Base-by-base conservation (phyloP, 2,329 filamentous ascomycete genomes). In the Epichloe scottii region DNA sequence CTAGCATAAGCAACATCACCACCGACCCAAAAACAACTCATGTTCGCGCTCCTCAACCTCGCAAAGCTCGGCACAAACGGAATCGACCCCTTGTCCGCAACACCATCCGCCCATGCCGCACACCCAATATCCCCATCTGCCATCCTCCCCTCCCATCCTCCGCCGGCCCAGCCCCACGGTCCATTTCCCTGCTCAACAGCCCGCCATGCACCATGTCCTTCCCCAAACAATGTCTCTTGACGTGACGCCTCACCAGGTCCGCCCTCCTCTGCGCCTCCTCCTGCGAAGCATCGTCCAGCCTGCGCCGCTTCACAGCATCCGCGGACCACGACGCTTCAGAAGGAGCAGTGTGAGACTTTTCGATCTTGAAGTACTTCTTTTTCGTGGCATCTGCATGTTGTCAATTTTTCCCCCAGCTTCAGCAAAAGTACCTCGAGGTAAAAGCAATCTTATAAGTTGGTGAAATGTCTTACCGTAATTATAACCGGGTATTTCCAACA, bases 311-410 rank as follows among this genome's bases (percentile, higher is more conserved):
- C 51, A 84, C 76, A 6, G 73, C 72, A 44, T 77, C 70, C n/a
- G 71, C 66, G 8, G 81, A 79, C 68, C 81, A 85, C 15, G 71
- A 65, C 0, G 75, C 70, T 7, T 63, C 65, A 2, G 68, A 55
- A 0, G 79, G 73, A 0, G 78, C 78, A 15, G 71, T 72, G 50
- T 76, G 71, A 39, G 77, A 71, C 44, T 72, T 75, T 60, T 84
- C 78, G 47, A 87, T 76, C 58, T 79, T 82, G 65, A 86, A 87
- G 60, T 86, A 87, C 56, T 79, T 83, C 38, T 74, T 75, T 63
- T 79, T 85, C 42, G 73, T 72, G 14, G 64, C 48, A 54, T 82
- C 79, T 81, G 49, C 7, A 34, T 14, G 1, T 6, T 17, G 1
- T 15, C 34, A 33, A 19, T 49, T 19, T 19, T 35, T n/a, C 15